phyloP scores from a whole-genome alignment of 2,329 filamentous ascomycete genomes.

The Phoma herbarum region DNA sequence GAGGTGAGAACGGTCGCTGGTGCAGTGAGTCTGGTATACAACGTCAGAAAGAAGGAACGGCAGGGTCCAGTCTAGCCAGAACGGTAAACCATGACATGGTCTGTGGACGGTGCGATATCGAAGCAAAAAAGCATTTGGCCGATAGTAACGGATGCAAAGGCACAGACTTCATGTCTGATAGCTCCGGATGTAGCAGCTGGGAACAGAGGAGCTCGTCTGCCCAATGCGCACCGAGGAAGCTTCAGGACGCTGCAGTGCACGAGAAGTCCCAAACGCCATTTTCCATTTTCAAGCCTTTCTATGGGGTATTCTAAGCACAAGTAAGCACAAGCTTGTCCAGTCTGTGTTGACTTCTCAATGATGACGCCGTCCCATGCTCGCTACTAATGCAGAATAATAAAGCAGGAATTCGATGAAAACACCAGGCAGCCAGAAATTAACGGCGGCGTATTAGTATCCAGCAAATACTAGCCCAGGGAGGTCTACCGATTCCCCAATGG shows the following conservation, averaged over 20 bases:
- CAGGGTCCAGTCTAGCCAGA: background rate
- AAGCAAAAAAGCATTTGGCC: background rate
- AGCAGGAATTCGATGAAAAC: background rate
- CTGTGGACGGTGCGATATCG: background rate
- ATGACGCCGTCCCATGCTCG: conserved; percentile 19
- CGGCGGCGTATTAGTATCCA: background rate
- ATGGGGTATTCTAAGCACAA: conserved; percentile 23
- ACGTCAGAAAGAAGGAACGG: background rate
- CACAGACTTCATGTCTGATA: background rate
- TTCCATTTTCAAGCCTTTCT: conserved; percentile 20
- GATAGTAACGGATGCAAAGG: background rate
- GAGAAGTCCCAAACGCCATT: conserved; percentile 13
- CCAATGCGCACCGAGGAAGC: background rate
- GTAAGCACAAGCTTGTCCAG: conserved; percentile 12
- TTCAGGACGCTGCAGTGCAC: background rate
- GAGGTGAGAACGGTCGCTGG: background rate
- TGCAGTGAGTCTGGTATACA: background rate
- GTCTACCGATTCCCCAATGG: background rate
- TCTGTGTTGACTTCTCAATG: conserved; percentile 1
- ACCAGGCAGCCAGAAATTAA: background rate
- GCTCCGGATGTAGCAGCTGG: background rate
- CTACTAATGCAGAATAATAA: conserved; percentile 11
- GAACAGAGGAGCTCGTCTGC: background rate
- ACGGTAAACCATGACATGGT: background rate
- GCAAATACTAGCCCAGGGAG: too few species aligned